Evolutionary conservation across 2,329 filamentous ascomycete genomes (phyloP).

Genomic region (Trichoderma sp.): DNA sequence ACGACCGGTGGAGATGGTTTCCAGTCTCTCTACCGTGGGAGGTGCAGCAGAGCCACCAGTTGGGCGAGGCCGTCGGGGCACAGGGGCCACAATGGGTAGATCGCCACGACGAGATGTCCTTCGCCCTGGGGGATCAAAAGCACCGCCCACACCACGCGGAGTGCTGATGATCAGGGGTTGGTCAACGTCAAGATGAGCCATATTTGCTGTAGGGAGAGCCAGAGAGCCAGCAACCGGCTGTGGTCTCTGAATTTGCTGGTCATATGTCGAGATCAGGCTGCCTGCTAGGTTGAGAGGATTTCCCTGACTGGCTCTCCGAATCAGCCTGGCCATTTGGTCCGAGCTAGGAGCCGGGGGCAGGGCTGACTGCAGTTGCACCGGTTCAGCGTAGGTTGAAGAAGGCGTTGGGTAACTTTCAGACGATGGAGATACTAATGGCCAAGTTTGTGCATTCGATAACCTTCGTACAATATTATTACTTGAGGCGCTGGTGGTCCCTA

Average conservation of each 20-base stretch:
- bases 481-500: conserved; percentile 28
- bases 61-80: conserved; percentile 53
- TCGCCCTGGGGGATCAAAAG: conserved; percentile 49
- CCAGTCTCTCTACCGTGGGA: conserved; percentile 55
- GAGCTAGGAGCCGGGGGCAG: conserved; percentile 43
- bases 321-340: conserved; percentile 43
- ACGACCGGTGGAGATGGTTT: conserved; percentile 53
- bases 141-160: conserved; percentile 55
- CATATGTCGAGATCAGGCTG: conserved; percentile 35
- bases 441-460: conserved; percentile 45
- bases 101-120: conserved; percentile 40
- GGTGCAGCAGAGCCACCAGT: conserved; percentile 35
- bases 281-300: conserved; percentile 47
- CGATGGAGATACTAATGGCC: conserved; percentile 43
- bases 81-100: conserved; percentile 53
- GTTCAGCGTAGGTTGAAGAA: neutral
- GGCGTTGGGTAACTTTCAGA: conserved; percentile 23
- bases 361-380: conserved; percentile 26
- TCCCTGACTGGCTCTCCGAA: conserved; percentile 41
- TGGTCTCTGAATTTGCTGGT: neutral
- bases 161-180: conserved; percentile 63
- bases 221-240: conserved; percentile 5
- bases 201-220: neutral
- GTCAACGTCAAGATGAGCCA: conserved; percentile 39
- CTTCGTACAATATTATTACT: conserved; percentile 26